Base-by-base conservation (phyloP, 352 stramenopile genomes). In the Phytophthora tubulina region DNA sequence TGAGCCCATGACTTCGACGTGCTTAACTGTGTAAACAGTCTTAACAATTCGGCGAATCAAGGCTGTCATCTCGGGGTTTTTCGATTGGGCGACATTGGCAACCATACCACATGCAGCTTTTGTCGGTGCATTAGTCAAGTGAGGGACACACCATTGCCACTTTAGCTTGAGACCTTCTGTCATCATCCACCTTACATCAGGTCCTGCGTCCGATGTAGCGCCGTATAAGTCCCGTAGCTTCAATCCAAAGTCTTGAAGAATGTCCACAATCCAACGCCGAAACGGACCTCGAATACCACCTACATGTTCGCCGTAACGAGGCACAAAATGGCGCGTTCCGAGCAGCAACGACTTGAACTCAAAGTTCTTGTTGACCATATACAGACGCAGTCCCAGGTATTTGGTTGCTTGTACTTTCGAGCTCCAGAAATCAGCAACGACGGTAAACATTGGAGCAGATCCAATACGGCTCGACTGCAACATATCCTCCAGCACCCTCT, bases 41-140 rank as follows among this genome's bases (percentile, higher is more conserved):
- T 67, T 67, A 15, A 67, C 49, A 45, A 67, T 67, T n/a, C 49
- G 59, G 1, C 49, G 49, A 52, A 54, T 59, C 3, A 59, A 54
- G 30, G 58, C 41, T 14, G 60, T 67, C 60, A 61, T 67, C 4
- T 32, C 41, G 5, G 60, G 60, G 15, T 60, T 67, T 33, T 67
- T 67, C 3, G 45, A 61, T n/a, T 59, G 51, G 39, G 38, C 9
- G 3, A 38, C 13, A 48, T 59, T 49, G 11, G 38, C 38, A 21
- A 67, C 60, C 35, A 71, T 59, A 41, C 46, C 63, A 35, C 53
- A 49, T 2, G 52, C 53, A 30, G 35, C 27, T 35, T 64, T 70
- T 1, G 63, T 70, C 32, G 52, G 52, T 38, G 52, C 36, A 21
- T 70, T 57, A 7, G 32, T 69, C 51, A 63, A 42, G 27, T 69